Base-by-base conservation (phyloP, 495 filamentous ascomycete genomes). In the Parmelia sp. region DNA sequence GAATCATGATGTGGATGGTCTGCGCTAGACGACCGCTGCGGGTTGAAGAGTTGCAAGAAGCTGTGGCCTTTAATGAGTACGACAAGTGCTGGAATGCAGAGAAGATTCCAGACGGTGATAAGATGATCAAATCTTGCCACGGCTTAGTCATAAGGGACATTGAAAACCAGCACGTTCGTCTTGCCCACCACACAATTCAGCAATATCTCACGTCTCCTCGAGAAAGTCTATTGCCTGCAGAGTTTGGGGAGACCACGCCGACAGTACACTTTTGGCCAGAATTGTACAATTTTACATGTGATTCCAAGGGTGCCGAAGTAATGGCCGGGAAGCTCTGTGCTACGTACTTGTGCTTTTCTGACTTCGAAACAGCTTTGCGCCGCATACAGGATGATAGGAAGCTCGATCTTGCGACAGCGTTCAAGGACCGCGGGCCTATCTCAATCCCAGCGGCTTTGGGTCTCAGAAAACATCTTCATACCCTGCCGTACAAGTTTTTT, bases 11-110 rank as follows among this genome's bases (percentile, higher is more conserved):
- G 40, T 76, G 73, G 74, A 69, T 72, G 33, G 67, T 70, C 47
- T 75, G 69, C 66, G 70, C 72, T 15, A 63, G 39, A 8, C 63
- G 66, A 14, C 72, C 71, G 12, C 68, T 76, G 45, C 65, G 68
- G 25, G 59, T 75, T 21, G 71, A 73, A 31, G 74, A 77, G 67
- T 64, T 77, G 39, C 64, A 62, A 62, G 75, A 77, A 58, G 74
- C 73, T 1, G 65, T 73, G n/a, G 72, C 72, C 3, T 77, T 76
- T 66, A 66, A 65, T 42, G 0, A 61, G 7, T 3, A 62, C 25
- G 74, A 77, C 25, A 61, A 19, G 3, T 19, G 1, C 0, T 76
- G 73, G 75, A 61, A 69, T 44, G 14, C 59, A 8, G 57, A 60
- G 11, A 72, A 70, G 37, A 70, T 75, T 14, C 75, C 75, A 10